Evolutionary conservation across 768 basidiomycete genomes (phyloP).

Genomic region (Leccinum truebloodii): DNA sequence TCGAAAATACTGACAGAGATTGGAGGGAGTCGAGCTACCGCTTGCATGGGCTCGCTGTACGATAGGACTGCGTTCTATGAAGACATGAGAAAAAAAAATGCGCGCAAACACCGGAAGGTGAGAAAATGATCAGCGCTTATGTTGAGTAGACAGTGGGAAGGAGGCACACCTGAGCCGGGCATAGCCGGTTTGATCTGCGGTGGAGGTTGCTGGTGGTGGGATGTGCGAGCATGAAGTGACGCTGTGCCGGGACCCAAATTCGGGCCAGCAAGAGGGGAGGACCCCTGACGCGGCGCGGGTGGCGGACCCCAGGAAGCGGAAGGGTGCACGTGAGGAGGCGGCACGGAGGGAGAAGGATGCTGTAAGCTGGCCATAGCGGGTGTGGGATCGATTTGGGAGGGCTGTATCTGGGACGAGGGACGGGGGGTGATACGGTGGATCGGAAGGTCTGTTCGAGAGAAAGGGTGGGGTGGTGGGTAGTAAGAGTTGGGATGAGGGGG

Average conservation of each 20-base stretch:
- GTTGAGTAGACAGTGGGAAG: background rate
- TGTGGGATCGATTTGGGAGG: constrained; percentile 27
- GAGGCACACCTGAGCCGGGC: constrained; percentile 31
- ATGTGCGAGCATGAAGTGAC: constrained; percentile 28
- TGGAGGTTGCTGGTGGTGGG: constrained; percentile 30
- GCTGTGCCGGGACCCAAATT: constrained; percentile 24
- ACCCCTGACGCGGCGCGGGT: constrained; percentile 31
- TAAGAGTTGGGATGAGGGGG: constrained; percentile 28
- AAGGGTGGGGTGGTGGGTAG: constrained; percentile 19
- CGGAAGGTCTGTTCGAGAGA: constrained; percentile 21
- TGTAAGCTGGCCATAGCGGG: constrained; percentile 36
- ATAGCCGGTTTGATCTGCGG: constrained; percentile 35
- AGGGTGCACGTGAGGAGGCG: constrained; percentile 33
- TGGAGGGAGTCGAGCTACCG: constrained; percentile 28
- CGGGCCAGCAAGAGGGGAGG: constrained; percentile 29
- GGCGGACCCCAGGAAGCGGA: constrained; percentile 35
- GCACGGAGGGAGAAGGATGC: constrained; percentile 32
- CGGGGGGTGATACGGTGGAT: constrained; percentile 33
- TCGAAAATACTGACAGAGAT: constrained; percentile 21
- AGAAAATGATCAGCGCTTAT: constrained; percentile 6
- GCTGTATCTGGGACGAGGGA: constrained; percentile 34
- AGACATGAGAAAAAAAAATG: constrained; percentile 12
- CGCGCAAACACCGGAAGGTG: constrained; percentile 4
- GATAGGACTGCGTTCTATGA: constrained; percentile 32
- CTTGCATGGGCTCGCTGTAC: constrained; percentile 29